Conservation (phyloP, 1,139 yeast species). For the Lodderomyces jiufengensis region DNA sequence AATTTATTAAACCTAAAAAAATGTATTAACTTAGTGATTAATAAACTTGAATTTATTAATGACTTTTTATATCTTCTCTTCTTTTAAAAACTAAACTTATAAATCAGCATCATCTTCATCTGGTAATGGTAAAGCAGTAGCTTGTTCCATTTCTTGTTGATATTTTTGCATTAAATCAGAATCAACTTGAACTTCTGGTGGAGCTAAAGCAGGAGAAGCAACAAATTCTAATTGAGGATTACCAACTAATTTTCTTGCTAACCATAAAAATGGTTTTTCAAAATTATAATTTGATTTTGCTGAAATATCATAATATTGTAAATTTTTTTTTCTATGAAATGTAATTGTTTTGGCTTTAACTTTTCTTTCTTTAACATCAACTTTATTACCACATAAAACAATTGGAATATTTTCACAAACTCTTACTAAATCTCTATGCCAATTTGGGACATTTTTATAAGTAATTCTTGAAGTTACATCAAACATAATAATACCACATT, state of each 20-base stretch:
- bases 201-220: conserved; percentile 98
- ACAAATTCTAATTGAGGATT: conserved; percentile 97
- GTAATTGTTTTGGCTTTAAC: conserved; percentile 99
- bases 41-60: no score
- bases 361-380: conserved; percentile 99
- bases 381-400: conserved; percentile 99
- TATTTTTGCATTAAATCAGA: conserved; percentile 94
- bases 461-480: conserved; percentile 99
- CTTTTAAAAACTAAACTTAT: conserved; percentile 32
- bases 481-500: conserved; percentile 99
- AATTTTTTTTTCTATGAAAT: conserved; percentile 99
- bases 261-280: conserved; percentile 99
- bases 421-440: conserved; percentile 99
- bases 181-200: conserved; percentile 98
- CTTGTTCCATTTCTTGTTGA: conserved; percentile 99
- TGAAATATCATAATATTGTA: conserved; percentile 98
- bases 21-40: no score
- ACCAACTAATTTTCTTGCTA: conserved; percentile 98
- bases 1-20: no score
- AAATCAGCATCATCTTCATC: conserved; percentile 99
- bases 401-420: conserved; percentile 99
- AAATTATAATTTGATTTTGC: conserved; percentile 99
- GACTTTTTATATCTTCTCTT: background rate
- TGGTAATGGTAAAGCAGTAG: conserved; percentile 98
- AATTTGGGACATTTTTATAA: conserved; percentile 99